Base-by-base conservation (phyloP, 441 rosid genomes). In the Gossypium davidsonii region DNA sequence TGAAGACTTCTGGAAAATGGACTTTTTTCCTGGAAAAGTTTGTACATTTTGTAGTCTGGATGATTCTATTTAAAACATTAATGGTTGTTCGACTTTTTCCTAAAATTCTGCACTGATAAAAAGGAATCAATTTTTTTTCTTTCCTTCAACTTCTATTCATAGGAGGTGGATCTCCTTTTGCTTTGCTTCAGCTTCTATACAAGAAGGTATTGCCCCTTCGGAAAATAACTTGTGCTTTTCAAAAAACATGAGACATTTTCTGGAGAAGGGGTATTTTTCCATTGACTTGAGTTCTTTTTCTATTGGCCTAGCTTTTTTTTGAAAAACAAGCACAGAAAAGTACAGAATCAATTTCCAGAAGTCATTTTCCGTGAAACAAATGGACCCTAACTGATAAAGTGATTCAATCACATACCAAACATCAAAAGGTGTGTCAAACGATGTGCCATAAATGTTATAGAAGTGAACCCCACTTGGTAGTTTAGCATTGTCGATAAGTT, bases 371-470 rank as follows among this genome's bases (percentile, higher is more conserved):
- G 12, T 3, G 18, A n/a, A 49, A 49, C 61, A 7, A 18, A 37
- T 66, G 42, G 48, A 52, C 31, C 28, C 17, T 57, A 71, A 63
- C 23, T 14, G 15, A 53, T 15, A 3, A 57, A 57, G 62, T 4
- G 14, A 64, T 68, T 74, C 37, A 48, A 60, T 58, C 72, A 73
- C 88, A 67, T 88, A 93, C 97, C 95, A 77, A 77, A 89, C 95
- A 79, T 93, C 90, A 48, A 93, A 93, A 69, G 93, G 93, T 0
- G 97, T 89, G 76, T 89, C 92, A 59, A 76, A 84, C 25, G 98
- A 84, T 74, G 86, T 88, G 82, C 97, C 98, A 46, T 74, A 89
- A 49, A 93, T 87, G 82, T 89, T 93, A 74, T 89, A 93, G 83
- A 89, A 93, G 78, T 82, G 67, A 39, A 93, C 84, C 58, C 87